Conservation (phyloP, 768 basidiomycete species). For the Hypsizygus marmoreus region DNA sequence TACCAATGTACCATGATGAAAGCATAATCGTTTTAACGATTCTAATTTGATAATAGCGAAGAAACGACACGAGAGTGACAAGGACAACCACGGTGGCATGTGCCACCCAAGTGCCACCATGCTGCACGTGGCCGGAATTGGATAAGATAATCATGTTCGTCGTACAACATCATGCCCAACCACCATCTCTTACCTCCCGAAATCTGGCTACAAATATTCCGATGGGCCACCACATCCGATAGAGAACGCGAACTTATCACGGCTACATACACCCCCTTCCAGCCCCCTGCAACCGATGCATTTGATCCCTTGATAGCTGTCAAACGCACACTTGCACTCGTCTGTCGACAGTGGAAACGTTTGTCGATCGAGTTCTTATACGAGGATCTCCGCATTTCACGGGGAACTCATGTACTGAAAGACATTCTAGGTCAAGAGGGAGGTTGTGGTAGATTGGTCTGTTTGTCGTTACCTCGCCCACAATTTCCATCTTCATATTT, state of each 20-base stretch:
- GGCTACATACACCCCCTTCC: conserved; percentile 50
- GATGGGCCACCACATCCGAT: conserved; percentile 38
- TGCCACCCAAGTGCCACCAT: no score
- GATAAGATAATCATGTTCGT: background rate
- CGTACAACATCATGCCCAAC: conserved; percentile 9
- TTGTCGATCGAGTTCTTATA: conserved; percentile 51
- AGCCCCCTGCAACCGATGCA: conserved; percentile 30
- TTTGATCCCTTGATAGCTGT: conserved; percentile 32
- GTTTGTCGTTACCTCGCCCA: conserved; percentile 15
- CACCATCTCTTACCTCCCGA: conserved; percentile 47
- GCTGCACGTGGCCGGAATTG: no score
- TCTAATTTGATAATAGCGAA: no score
- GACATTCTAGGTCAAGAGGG: conserved; percentile 29
- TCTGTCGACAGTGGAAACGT: conserved; percentile 59
- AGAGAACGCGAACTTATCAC: conserved; percentile 24
- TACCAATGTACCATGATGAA: no score
- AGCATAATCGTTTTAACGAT: no score
- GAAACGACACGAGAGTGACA: no score
- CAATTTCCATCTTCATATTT: conserved; percentile 4
- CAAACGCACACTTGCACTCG: conserved; percentile 46
- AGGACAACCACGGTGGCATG: no score
- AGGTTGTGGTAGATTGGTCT: conserved; percentile 26
- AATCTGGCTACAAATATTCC: conserved; percentile 55
- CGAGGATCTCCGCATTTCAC: conserved; percentile 50
- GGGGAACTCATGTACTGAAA: conserved; percentile 31